phyloP scores from a whole-genome alignment of 306 rosid genomes.

The Senna siamea region DNA sequence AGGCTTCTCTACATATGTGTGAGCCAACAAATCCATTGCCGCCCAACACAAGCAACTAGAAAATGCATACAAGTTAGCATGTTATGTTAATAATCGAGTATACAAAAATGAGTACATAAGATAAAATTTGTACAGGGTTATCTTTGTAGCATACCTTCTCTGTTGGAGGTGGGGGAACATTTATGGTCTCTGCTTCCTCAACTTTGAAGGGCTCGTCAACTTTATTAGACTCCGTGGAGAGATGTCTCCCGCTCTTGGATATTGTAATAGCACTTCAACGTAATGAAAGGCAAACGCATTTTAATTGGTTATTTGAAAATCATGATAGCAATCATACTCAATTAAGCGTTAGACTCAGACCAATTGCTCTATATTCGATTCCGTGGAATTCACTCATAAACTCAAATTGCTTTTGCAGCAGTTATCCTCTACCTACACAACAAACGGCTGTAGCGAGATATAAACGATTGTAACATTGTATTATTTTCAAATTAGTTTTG shows the following conservation, averaged over 20 bases:
- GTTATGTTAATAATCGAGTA: conserved; percentile 26
- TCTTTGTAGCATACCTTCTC: conserved; percentile 67
- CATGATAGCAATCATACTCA: conserved; percentile 23
- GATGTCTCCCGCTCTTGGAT: conserved; percentile 55
- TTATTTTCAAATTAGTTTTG: too few species aligned
- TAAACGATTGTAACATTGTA: too few species aligned
- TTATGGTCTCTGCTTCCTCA: conserved; percentile 87
- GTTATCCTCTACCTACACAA: too few species aligned
- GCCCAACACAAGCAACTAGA: conserved; percentile 91
- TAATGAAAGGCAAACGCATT: conserved; percentile 29
- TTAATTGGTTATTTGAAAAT: conserved; percentile 18
- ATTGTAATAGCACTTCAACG: conserved; percentile 54
- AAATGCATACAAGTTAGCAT: conserved; percentile 36
- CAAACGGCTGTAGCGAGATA: too few species aligned
- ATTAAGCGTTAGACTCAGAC: conserved; percentile 24
- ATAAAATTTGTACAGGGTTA: background rate
- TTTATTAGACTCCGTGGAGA: conserved; percentile 67
- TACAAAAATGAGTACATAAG: conserved; percentile 15
- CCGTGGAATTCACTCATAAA: background rate
- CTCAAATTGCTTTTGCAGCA: too few species aligned
- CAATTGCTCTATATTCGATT: background rate
- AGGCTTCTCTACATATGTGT: conserved; percentile 82
- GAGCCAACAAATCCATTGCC: conserved; percentile 99
- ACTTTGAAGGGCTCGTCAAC: conserved; percentile 80
- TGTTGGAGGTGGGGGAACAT: conserved; percentile 79